Evolutionary conservation across 805 yeast species (phyloP), one percentile per base, ranked within the genome.

Genomic region (Zygosaccharomyces gambellarensis): DNA sequence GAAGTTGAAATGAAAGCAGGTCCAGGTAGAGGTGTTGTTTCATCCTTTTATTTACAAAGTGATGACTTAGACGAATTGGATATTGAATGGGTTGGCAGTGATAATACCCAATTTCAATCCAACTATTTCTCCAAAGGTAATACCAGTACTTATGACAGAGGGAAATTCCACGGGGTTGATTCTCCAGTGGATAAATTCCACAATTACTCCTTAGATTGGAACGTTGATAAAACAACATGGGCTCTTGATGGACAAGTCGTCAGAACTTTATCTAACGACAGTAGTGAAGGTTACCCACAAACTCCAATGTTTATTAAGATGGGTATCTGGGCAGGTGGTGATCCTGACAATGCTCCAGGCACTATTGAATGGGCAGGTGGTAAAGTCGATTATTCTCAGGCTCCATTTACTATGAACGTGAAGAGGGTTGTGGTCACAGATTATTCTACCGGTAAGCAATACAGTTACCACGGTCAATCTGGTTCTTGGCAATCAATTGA

Each of bases 21-120:
- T 3, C 71, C 77, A 12, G 97, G 96, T 23, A 68, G 67, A 17
- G 97, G 97, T 53, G 76, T 90, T 36, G 80, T 89, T 11, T 85
- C 96, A 0, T 83, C 94, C 2, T 80, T 90, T 57, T 87, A 83
- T 55, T 74, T 90, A 47, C 95, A 88, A 63, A 73, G 79, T 59
- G 97, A 90, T 65, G 96, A 85, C 60, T 72, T 84, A 55, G 97
- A 90, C 68, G 97, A 90, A 69, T 81, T 90, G 42, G 97, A 90
- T 69, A 62, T 86, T 43, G 97, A 90, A 67, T 85, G 94, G 83
- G 74, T 86, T 40, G 97, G 97, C 17, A 82, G 87, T 43, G 95
- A 90, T 63, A 73, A 73, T 23, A 74, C 79, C 38, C 83, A 87
- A 63, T 80, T 85, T 58, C 95, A 87, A 69, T 75, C 90, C 23